A percentile compares a stretch with the other conserved stretches of the same genome.
phyloP scores from a whole-genome alignment of 73 alveolate species.

The Strombidium stylifer region DNA sequence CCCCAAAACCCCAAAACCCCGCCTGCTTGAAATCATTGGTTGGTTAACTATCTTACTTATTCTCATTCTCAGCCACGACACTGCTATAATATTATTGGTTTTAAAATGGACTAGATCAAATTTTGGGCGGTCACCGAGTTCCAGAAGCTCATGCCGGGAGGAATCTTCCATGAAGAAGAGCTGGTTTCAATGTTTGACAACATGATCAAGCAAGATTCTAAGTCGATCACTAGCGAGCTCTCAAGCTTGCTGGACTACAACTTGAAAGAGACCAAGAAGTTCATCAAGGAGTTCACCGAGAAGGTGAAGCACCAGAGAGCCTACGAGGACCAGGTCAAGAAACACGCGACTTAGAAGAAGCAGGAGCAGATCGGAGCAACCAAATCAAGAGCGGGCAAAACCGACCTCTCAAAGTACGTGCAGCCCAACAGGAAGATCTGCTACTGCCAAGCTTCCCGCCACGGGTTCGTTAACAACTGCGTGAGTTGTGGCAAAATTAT shows the following conservation, averaged over 20 bases:
- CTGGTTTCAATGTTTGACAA: background rate
- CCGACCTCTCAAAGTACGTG: conserved; percentile 13
- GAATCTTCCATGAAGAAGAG: conserved; percentile 27
- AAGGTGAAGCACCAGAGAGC: background rate
- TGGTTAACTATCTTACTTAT: too few relatives aligned
- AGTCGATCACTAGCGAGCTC: conserved; percentile 10
- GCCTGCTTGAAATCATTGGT: too few relatives aligned
- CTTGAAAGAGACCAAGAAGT: conserved; percentile 2
- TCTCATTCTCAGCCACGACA: too few relatives aligned
- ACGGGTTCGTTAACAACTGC: conserved; percentile 84
- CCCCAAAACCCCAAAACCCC: too few relatives aligned
- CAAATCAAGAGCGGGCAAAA: conserved; percentile 1
- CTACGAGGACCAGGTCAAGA: conserved; percentile 25
- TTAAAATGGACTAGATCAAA: conserved; percentile 28
- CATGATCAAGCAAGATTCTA: conserved; percentile 1
- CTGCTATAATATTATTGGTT: background rate
- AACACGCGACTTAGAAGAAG: conserved; percentile 9
- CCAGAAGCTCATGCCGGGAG: background rate
- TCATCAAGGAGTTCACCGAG: conserved; percentile 37
- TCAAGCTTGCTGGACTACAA: conserved; percentile 25
- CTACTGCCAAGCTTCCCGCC: conserved; percentile 83
- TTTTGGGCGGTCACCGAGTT: conserved; percentile 29
- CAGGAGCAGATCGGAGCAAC: conserved; percentile 17
- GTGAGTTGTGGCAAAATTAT: conserved; percentile 87
- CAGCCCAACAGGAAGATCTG: conserved; percentile 75